Percentiles rank a stretch among this genome's conserved stretches.
These are phyloP conservation scores for Tetracentron sinense DNA, from an alignment of 164 flowering plant species.

Conservation along the genomic window DNA sequence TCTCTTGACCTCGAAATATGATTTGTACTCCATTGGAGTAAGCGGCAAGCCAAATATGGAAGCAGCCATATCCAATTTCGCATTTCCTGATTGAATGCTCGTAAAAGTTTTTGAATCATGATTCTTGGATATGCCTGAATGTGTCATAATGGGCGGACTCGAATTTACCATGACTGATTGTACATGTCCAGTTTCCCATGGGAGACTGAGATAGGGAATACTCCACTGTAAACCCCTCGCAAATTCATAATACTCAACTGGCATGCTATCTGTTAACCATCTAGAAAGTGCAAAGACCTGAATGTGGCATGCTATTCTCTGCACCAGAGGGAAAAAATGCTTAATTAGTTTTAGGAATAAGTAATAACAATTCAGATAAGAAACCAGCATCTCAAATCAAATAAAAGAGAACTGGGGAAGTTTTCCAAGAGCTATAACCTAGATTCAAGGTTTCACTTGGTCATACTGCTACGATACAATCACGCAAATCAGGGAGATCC, in stretches of 20 bases:
- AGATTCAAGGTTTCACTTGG: neutral
- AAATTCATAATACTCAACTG: conserved; percentile 79
- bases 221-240: conserved; percentile 76
- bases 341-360: too few species aligned
- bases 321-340: conserved; percentile 13
- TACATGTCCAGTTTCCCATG: conserved; percentile 67
- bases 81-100: conserved; percentile 16
- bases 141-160: conserved; percentile 27
- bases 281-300: conserved; percentile 89
- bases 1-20: conserved; percentile 65
- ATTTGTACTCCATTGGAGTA: conserved; percentile 66
- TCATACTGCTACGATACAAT: neutral
- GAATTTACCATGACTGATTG: conserved; percentile 43
- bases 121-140: conserved; percentile 22
- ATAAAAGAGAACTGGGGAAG: neutral
- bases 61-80: conserved; percentile 27
- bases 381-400: neutral
- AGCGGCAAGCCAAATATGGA: conserved; percentile 67
- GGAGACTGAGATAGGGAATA: conserved; percentile 77
- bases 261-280: conserved; percentile 73
- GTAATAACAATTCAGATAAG: neutral
- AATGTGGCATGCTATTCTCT: conserved; percentile 84
- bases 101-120: conserved; percentile 17
- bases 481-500: too few species aligned
- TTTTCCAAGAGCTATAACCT: neutral